Evolutionary conservation across 1,284 basidiomycete species (phyloP), one percentile per base, ranked within the genome.

Genomic region (Erythrobasidium hasegawianum): DNA sequence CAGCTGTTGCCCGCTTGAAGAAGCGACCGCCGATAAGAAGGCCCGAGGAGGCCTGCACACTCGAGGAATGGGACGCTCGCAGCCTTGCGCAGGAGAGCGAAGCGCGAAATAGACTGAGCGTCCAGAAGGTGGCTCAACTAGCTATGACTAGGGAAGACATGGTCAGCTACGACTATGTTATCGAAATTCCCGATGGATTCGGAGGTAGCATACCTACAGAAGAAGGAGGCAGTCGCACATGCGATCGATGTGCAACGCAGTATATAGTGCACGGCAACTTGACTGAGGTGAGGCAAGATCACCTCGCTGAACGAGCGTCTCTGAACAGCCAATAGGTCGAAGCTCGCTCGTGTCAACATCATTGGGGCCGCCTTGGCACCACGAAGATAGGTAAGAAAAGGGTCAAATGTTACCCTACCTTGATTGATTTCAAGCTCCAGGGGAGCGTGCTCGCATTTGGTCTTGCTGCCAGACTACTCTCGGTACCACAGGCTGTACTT

Each of bases 21-120:
- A 83, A 84, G 71, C 85, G 93, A 0, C 75, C 82, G 0, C 75
- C 80, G 2, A 90, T 91, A 1, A 72, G 83, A 20, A 79, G 81
- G 0, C 87, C 91, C 73, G 81, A 84, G 0, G 92, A 89, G 2
- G 84, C 93, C 26, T 92, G 93, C 2, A 93, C 90, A 0, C 84
- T 90, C 62, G 86, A 86, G 70, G 80, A 82, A 8, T 82, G 81
- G 41, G 86, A 86, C 68, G 59, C 45, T 57, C 41, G 67, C 9
- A 0, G 10, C 0, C 59, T 60, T n/a, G 39, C 39, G 20, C 2
- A 22, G 0, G 64, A 56, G 1, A 67, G 70, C 16, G 67, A 62
- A 24, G 62, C 66, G 43, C 56, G 62, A 27, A 65, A 59, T 2
- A 39, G 64, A 8, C 22, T 71, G 26, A 70, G 69, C 38, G 24